Evolutionary conservation across 257 asterid species (phyloP), one percentile per base, ranked within the genome.

Genomic region (Misopates orontium): DNA sequence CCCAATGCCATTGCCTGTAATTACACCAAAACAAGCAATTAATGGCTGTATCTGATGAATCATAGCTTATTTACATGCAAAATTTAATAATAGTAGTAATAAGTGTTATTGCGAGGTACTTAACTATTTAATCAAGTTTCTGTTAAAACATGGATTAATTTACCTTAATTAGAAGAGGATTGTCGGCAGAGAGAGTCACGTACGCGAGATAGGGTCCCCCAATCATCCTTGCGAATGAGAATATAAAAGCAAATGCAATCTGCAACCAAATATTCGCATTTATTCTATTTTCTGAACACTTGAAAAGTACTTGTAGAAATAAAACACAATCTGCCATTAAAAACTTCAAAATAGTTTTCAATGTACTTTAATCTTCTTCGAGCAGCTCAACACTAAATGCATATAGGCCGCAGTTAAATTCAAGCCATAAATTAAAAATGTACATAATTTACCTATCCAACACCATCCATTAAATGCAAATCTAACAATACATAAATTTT

Each of bases 1-100:
- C 97, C 96, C 68, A 84, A 59, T 36, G 95, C 96, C 99, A 84
- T 87, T 50, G 87, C 94, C 98, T 93, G 74, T 20, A 60, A 42
- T n/a, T n/a, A 65, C 61, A 28, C 31, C 32, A 64, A 31, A 28
- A 28, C 36, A 28, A 3, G 36, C 7, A 28, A 28, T 28, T 28
- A 28, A 28, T 2, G 36, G 36, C 3, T 28, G 36, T 28, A 2
- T 28, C 4, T 7, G 7, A 28, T 28, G 36, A 28, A 28, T 28
- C 7, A 7, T 28, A 28, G 3, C 7, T 28, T 28, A 28, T 28
- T 2, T 41, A 13, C 10, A 21, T 8, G 13, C 22, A 28, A 17
- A 9, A 25, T 1, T 23, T 6, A 3, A 60, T 68, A 63, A 84
- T 95, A 91, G 85, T 86, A 25, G 86, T 89, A 28, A 1, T 1